Conservation (phyloP, 1,284 basidiomycete species). For the Microbotryum violaceum region DNA sequence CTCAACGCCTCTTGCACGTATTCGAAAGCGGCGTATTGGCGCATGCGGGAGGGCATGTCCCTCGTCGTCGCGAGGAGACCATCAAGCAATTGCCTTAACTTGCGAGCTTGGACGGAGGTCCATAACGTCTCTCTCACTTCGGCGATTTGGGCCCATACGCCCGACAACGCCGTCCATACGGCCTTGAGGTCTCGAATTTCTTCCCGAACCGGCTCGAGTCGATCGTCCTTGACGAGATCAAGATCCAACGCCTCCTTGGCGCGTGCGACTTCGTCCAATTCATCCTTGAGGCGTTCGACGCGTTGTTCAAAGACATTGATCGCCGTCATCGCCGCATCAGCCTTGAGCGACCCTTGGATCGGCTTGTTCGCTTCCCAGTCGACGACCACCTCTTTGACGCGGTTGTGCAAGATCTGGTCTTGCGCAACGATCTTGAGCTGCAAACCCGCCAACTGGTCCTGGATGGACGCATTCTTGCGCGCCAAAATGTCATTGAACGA, state of each 20-base stretch:
- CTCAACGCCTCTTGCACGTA: constrained; percentile 89
- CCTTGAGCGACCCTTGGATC: constrained; percentile 89
- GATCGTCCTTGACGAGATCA: constrained; percentile 80
- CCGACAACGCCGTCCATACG: constrained; percentile 97
- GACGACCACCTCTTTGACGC: constrained; percentile 74
- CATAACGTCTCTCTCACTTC: constrained; percentile 84
- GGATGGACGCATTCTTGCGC: constrained; percentile 95
- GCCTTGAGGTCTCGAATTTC: constrained; percentile 93
- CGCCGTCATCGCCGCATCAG: constrained; percentile 88
- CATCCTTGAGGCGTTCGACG: constrained; percentile 78
- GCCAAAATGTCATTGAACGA: constrained; percentile 97
- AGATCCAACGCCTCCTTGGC: constrained; percentile 96
- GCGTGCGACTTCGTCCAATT: constrained; percentile 84
- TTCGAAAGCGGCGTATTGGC: constrained; percentile 98
- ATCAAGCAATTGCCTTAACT: constrained; percentile 89
- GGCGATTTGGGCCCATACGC: constrained; percentile 87
- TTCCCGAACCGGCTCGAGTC: constrained; percentile 86
- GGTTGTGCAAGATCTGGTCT: constrained; percentile 93
- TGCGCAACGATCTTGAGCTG: constrained; percentile 99
- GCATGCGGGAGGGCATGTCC: constrained; percentile 98
- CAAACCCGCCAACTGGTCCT: constrained; percentile 91
- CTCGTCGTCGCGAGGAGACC: constrained; percentile 79
- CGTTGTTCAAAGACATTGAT: constrained; percentile 91
- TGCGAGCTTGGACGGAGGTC: constrained; percentile 84
- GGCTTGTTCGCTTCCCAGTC: constrained; percentile 97